These are phyloP conservation scores for Lycium barbarum DNA, from an alignment of 257 asterid genomes.

Conservation along the genomic window DNA sequence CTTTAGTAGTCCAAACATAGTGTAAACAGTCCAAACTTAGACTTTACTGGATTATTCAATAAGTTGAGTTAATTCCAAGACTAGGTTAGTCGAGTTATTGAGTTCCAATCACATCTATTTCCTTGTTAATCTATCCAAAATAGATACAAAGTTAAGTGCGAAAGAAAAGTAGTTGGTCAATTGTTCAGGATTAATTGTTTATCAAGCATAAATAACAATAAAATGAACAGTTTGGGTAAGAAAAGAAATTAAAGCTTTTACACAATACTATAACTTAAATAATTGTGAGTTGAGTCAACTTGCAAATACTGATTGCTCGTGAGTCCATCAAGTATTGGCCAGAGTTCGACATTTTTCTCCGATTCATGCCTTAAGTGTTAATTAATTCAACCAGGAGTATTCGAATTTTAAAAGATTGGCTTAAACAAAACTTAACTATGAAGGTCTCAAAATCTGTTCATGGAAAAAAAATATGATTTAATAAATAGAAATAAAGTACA, in stretches of 20 bases:
- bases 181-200: background rate
- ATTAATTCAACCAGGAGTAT: background rate
- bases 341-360: background rate
- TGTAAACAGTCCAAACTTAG: background rate
- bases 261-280: background rate
- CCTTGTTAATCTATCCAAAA: background rate
- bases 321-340: background rate
- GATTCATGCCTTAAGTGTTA: background rate
- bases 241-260: background rate
- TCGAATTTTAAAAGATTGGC: background rate
- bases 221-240: background rate
- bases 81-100: background rate
- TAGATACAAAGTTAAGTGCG: background rate
- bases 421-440: constrained; percentile 1
- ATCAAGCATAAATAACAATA: background rate
- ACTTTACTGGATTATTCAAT: background rate
- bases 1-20: background rate
- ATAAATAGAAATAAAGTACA: background rate
- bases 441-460: background rate
- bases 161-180: background rate
- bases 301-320: background rate
- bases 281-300: background rate
- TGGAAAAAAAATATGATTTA: background rate
- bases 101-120: background rate
- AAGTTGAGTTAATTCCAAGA: background rate